phyloP scores from a whole-genome alignment of 1,284 basidiomycete genomes.

The Microbotryum lychnidis-dioicae region DNA sequence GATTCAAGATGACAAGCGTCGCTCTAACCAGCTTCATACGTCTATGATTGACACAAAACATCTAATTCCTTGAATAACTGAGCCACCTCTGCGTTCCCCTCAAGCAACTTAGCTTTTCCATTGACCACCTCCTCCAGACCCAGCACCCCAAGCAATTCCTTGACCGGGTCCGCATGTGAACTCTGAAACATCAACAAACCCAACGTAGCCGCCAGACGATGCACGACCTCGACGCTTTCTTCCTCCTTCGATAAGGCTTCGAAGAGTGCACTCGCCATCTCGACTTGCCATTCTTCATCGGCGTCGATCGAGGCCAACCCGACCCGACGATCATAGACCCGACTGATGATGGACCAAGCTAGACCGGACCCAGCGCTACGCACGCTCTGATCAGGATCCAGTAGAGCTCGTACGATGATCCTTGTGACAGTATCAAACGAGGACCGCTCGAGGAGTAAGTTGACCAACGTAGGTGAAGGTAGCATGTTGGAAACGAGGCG shows the following conservation, averaged over 20 bases:
- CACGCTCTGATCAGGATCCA: conserved; percentile 29
- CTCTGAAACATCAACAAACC: conserved; percentile 32
- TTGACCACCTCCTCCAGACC: conserved; percentile 6
- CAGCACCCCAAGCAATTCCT: conserved; percentile 23
- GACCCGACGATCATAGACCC: conserved; percentile 15
- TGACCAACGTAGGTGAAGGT: conserved; percentile 2
- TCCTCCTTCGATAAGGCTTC: conserved; percentile 28
- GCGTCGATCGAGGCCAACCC: conserved; percentile 12
- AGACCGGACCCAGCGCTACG: conserved; percentile 30
- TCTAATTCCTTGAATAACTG: no score
- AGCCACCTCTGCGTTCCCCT: no score
- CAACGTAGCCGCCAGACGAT: conserved; percentile 34
- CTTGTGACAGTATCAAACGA: conserved; percentile 8
- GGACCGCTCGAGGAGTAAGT: conserved; percentile 8
- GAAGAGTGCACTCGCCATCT: conserved; percentile 27
- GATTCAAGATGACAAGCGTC: no score
- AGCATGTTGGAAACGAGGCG: conserved; percentile 31
- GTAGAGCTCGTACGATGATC: conserved; percentile 29
- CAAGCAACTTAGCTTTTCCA: background rate
- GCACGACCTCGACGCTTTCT: conserved; percentile 32
- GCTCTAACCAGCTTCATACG: no score
- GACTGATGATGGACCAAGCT: conserved; percentile 30
- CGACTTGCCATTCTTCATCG: conserved; percentile 31
- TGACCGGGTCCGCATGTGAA: conserved; percentile 9
- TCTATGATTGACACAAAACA: no score